phyloP scores from a whole-genome alignment of 768 basidiomycete species.

The Tremella fuciformis region DNA sequence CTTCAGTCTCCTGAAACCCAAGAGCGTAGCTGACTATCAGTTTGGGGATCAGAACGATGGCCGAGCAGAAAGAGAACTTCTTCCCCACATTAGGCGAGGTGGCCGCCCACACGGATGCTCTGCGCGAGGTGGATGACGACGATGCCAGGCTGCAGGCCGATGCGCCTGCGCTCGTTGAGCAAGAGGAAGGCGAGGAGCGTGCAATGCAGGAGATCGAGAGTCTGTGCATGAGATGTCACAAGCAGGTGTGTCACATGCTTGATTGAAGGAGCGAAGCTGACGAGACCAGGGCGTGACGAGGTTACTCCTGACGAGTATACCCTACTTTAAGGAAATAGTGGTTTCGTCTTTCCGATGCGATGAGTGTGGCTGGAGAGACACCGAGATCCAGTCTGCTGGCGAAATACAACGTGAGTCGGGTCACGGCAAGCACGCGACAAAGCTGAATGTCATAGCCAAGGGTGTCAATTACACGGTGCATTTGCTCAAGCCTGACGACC shows the following conservation, averaged over 20 bases:
- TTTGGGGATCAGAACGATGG: slow-evolving; percentile 16
- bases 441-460: slow-evolving; percentile 59
- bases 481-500: slow-evolving; percentile 69
- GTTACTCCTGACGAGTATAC: slow-evolving; percentile 86
- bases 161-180: slow-evolving; percentile 28
- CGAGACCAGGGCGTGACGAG: slow-evolving; percentile 59
- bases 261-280: background rate
- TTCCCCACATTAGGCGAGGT: slow-evolving; percentile 64
- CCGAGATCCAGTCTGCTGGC: slow-evolving; percentile 90
- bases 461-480: slow-evolving; percentile 78
- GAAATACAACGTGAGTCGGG: slow-evolving; percentile 67
- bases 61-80: slow-evolving; percentile 50
- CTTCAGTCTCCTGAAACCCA: slow-evolving; percentile 1
- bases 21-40: background rate
- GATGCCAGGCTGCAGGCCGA: slow-evolving; percentile 26
- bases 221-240: slow-evolving; percentile 86
- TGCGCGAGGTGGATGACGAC: slow-evolving; percentile 45
- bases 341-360: slow-evolving; percentile 96
- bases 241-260: slow-evolving; percentile 64
- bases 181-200: slow-evolving; percentile 58
- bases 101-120: slow-evolving; percentile 57
- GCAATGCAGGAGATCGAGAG: slow-evolving; percentile 82
- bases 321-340: slow-evolving; percentile 90
- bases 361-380: slow-evolving; percentile 82
- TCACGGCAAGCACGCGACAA: background rate